A percentile compares a stretch with the other conserved stretches of the same genome.
phyloP scores from a whole-genome alignment of 2,329 filamentous ascomycete genomes.

The Orbilia javanica region DNA sequence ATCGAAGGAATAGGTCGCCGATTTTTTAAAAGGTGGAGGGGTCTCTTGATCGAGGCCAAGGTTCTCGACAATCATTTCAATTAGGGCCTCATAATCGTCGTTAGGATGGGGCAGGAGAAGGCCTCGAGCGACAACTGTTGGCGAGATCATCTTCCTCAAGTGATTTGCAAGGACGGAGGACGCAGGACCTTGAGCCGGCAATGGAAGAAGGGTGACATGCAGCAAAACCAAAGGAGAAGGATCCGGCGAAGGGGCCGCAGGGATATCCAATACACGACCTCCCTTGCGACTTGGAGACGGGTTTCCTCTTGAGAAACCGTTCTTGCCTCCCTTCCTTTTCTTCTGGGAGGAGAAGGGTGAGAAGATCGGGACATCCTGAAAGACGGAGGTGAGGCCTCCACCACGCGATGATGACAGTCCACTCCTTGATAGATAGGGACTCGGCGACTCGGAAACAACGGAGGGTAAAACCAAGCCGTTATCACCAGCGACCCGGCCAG shows the following conservation, averaged over 20 bases:
- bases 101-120: constrained; percentile 82
- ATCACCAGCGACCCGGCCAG: constrained; percentile 46
- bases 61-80: constrained; percentile 81
- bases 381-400: constrained; percentile 15
- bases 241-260: constrained; percentile 63
- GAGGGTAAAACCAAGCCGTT: constrained; percentile 35
- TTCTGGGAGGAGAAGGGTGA: constrained; percentile 52
- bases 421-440: constrained; percentile 37
- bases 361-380: constrained; percentile 41
- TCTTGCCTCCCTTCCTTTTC: constrained; percentile 34
- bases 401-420: constrained; percentile 41
- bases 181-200: constrained; percentile 71
- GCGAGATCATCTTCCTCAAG: constrained; percentile 77
- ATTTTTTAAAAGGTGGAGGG: constrained; percentile 62
- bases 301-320: constrained; percentile 34
- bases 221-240: constrained; percentile 78
- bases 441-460: constrained; percentile 45
- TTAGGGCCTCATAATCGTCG: constrained; percentile 82
- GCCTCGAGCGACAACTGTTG: constrained; percentile 79
- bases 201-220: constrained; percentile 80
- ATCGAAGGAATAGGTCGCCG: constrained; percentile 65
- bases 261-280: constrained; percentile 29
- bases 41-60: constrained; percentile 72
- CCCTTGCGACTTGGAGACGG: constrained; percentile 46
- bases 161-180: constrained; percentile 73